Base-by-base conservation (phyloP, 2,329 filamentous ascomycete genomes). In the Cryoendolithus antarcticus region DNA sequence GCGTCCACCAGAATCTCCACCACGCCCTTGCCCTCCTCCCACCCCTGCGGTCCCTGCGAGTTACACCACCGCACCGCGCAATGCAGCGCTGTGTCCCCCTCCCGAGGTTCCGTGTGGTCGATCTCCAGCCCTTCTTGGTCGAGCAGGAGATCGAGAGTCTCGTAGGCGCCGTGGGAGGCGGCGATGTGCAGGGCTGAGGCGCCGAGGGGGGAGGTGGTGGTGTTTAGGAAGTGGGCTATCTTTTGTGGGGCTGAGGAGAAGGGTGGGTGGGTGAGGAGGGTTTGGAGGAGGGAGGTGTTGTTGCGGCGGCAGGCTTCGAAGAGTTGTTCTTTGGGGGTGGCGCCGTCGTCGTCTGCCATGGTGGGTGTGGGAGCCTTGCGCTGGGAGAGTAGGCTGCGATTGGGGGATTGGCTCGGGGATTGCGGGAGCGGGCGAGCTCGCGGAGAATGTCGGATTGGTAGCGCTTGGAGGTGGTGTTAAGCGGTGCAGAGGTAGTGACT, bases 271-370 rank as follows among this genome's bases (percentile, higher is more conserved):
- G 72, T 64, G 49, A 95, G 71, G 41, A 88, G 73, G 53, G 91
- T 80, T 52, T 74, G 65, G 41, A 96, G 76, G 44, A 96, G 77
- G 39, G 89, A 80, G 50, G 79, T 79, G 65, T 96, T 95, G 72
- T 96, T 89, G 56, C 86, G 77, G 45, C 89, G 85, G 66, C 84
- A 93, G 53, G 91, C 85, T 68, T 93, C 89, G 63, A 96, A 77
- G 52, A 96, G 75, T 55, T 84, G 75, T 67, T 96, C 89, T 61
- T 80, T 73, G 34, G 79, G 76, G 44, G 84, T 84, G 51, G 89
- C 89, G 59, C 89, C 91, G 82, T 93, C 50, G 44, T 56, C 53
- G 53, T 39, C 43, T 13, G 51, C 45, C 53, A 53, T 53, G 40
- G 35, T 46, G 24, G 24, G 24, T 43, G n/a, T 41, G 13, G 38